These are phyloP conservation scores for Paracoccidioides lutzii DNA, from an alignment of 2,329 filamentous ascomycete genomes.

Conservation along the genomic window DNA sequence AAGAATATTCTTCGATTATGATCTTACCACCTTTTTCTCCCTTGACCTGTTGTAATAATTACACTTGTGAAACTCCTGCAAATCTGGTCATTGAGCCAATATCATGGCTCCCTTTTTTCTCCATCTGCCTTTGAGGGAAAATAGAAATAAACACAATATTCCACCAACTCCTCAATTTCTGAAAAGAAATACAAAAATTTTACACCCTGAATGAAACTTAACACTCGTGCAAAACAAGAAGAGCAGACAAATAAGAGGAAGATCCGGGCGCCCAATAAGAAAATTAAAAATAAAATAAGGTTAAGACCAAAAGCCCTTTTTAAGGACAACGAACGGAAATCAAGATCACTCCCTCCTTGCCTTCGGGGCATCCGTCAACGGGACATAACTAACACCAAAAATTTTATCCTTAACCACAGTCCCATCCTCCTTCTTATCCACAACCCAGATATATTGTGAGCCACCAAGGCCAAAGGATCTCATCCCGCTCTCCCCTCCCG, in stretches of 20 bases:
- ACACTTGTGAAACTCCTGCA: no score
- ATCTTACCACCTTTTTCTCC: no score
- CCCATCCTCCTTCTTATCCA: slow-evolving; percentile 50
- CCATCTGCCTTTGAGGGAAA: background rate
- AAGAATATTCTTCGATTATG: no score
- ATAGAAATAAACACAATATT: background rate
- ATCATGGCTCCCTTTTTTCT: no score
- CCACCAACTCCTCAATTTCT: background rate
- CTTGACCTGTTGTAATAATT: no score
- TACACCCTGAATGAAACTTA: background rate
- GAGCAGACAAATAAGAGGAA: background rate
- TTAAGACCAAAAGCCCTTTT: no score
- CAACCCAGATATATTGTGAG: slow-evolving; percentile 47
- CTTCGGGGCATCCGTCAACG: slow-evolving; percentile 46
- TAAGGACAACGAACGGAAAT: background rate
- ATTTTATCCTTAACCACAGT: slow-evolving; percentile 43
- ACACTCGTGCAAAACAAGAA: no score
- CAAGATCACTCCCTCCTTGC: background rate
- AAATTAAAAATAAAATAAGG: no score
- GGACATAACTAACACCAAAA: slow-evolving; percentile 52
- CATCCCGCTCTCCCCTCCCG: slow-evolving; percentile 23
- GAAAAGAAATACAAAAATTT: background rate
- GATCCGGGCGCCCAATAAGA: no score
- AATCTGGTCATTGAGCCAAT: no score
- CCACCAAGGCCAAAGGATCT: slow-evolving; percentile 15